Conservation (phyloP, 768 basidiomycete genomes). For the Tylopilus felleus region DNA sequence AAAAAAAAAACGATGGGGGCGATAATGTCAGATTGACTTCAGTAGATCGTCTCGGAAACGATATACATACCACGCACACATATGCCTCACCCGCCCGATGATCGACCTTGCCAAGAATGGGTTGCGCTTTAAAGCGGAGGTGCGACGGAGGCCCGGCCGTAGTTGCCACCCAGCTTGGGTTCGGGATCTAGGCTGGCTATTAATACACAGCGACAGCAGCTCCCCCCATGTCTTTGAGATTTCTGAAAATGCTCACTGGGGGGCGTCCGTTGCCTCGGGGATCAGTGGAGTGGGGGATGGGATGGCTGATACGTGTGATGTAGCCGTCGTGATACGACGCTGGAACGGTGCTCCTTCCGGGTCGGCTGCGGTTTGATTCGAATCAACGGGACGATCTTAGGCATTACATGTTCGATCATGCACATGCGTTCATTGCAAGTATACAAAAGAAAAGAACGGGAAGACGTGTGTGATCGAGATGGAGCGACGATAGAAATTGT, state of each 20-base stretch:
- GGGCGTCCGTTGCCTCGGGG: not conserved
- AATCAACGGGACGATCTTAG: conserved; percentile 1
- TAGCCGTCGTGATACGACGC: not conserved
- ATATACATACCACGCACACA: too few relatives aligned
- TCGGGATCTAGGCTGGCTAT: too few relatives aligned
- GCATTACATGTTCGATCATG: conserved; percentile 1
- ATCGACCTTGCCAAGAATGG: not conserved
- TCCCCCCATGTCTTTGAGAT: not conserved
- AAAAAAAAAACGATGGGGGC: too few relatives aligned
- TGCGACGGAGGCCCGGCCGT: not conserved
- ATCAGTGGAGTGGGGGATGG: not conserved
- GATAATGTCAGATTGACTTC: not conserved
- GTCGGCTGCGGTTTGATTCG: too few relatives aligned
- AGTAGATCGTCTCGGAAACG: not conserved
- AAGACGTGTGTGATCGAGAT: not conserved
- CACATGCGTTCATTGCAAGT: not conserved
- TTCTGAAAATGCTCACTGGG: too few relatives aligned
- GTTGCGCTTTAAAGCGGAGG: too few relatives aligned
- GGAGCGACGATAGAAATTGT: conserved; percentile 3
- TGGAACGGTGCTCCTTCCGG: not conserved
- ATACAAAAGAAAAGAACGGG: not conserved
- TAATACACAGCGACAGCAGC: not conserved
- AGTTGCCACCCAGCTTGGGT: too few relatives aligned
- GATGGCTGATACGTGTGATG: not conserved
- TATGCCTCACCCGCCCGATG: too few relatives aligned